A percentile compares a stretch with the other conserved stretches of the same genome.
phyloP scores from a whole-genome alignment of 1,284 basidiomycete species.

The Trichosporon inkin region DNA sequence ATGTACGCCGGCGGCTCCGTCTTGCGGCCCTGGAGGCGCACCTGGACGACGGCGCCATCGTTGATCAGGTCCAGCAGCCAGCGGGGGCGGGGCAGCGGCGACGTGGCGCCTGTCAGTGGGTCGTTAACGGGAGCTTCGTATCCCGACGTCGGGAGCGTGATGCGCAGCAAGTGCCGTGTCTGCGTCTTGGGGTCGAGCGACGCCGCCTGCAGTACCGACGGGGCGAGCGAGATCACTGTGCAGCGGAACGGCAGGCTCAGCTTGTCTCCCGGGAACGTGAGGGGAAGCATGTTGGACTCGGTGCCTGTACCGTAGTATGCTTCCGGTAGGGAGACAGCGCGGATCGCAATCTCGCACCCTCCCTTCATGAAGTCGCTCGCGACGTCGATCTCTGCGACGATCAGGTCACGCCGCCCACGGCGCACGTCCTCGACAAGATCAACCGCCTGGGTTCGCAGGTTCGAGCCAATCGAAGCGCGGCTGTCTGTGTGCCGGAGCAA shows the following conservation, averaged over 20 bases:
- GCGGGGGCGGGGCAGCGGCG: constrained; percentile 62
- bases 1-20: constrained; percentile 43
- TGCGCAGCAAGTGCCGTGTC: constrained; percentile 66
- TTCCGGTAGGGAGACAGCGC: constrained; percentile 38
- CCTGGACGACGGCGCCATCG: constrained; percentile 61
- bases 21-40: constrained; percentile 56
- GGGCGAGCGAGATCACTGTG: constrained; percentile 59
- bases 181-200: constrained; percentile 44
- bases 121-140: constrained; percentile 70
- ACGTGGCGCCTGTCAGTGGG: constrained; percentile 69
- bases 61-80: constrained; percentile 71
- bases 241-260: constrained; percentile 45
- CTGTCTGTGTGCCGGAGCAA: constrained; percentile 34
- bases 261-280: constrained; percentile 27
- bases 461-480: constrained; percentile 29
- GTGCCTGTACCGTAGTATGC: constrained; percentile 24
- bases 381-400: constrained; percentile 40
- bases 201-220: constrained; percentile 70
- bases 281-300: constrained; percentile 23
- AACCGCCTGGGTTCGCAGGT: constrained; percentile 35
- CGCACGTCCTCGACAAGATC: constrained; percentile 43
- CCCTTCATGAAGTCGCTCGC: constrained; percentile 30
- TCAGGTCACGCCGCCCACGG: constrained; percentile 36
- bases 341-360: constrained; percentile 40
- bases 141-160: constrained; percentile 75